Percentiles rank a stretch among this genome's conserved stretches.
Conservation (phyloP, 257 asterid species). For the Capsicum rhomboideum region DNA sequence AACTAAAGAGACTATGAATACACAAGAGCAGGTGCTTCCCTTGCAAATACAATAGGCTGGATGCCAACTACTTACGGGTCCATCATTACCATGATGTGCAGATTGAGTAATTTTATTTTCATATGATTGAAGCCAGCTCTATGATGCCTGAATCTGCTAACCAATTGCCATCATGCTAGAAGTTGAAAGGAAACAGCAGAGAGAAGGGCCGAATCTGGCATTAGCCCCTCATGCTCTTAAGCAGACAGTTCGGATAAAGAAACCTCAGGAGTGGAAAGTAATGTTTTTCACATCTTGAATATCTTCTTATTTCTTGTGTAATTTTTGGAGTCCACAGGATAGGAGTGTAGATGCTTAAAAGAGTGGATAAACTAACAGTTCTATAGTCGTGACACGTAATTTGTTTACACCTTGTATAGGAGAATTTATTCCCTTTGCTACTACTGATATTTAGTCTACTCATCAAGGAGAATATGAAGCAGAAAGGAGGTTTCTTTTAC, state of each 20-base stretch:
- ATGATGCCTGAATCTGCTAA: not conserved
- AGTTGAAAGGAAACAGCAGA: not conserved
- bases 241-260: not conserved
- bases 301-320: not conserved
- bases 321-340: not conserved
- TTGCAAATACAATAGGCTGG: not conserved
- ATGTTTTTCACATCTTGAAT: not conserved
- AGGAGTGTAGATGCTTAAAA: not conserved
- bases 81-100: not conserved
- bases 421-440: not conserved
- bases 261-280: not conserved
- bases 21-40: not conserved
- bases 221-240: not conserved
- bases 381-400: not conserved
- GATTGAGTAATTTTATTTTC: not conserved
- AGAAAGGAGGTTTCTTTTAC: slow-evolving; percentile 18
- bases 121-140: not conserved
- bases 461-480: not conserved
- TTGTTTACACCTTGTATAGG: not conserved
- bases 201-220: not conserved
- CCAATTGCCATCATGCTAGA: not conserved
- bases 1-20: not conserved
- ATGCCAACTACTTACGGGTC: not conserved
- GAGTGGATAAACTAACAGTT: not conserved
- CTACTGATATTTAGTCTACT: not conserved